Evolutionary conservation across 139 green algal species (phyloP).

Genomic region (Diplosphaera chodatii): DNA sequence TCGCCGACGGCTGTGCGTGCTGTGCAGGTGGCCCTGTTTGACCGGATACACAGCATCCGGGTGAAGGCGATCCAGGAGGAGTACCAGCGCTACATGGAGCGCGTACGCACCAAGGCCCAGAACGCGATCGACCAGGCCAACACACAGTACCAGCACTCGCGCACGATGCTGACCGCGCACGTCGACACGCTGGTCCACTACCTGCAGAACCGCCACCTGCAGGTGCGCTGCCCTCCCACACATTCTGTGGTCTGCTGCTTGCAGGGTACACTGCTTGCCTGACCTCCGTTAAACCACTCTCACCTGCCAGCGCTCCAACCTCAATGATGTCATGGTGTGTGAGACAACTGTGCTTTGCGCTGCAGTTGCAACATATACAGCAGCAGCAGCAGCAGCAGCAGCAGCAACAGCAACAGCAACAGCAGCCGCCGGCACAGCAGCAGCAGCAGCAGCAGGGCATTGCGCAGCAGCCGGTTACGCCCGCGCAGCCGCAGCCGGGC

Average conservation of each 20-base stretch:
- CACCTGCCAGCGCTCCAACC: too few relatives aligned
- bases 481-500: too few relatives aligned
- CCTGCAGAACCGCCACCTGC: slow-evolving; percentile 36
- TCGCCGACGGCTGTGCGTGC: not conserved
- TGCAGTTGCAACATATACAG: slow-evolving; percentile 30
- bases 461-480: too few relatives aligned
- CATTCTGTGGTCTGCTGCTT: too few relatives aligned
- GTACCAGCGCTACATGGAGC: slow-evolving; percentile 83
- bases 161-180: slow-evolving; percentile 45
- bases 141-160: slow-evolving; percentile 55
- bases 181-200: slow-evolving; percentile 68
- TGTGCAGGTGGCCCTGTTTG: slow-evolving; percentile 70
- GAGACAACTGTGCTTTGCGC: too few relatives aligned
- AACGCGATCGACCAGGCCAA: slow-evolving; percentile 76
- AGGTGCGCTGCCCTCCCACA: too few relatives aligned
- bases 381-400: slow-evolving; percentile 3
- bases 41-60: slow-evolving; percentile 62
- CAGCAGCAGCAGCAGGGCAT: slow-evolving; percentile 21
- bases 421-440: not conserved
- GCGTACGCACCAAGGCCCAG: slow-evolving; percentile 67
- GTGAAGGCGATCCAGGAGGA: slow-evolving; percentile 74
- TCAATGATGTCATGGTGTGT: too few relatives aligned
- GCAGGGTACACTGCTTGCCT: too few relatives aligned
- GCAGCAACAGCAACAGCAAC: slow-evolving; percentile 16
- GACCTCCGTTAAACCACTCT: too few relatives aligned